Conservation (phyloP, 257 asterid species). For the Nicotiana noctiflora region DNA sequence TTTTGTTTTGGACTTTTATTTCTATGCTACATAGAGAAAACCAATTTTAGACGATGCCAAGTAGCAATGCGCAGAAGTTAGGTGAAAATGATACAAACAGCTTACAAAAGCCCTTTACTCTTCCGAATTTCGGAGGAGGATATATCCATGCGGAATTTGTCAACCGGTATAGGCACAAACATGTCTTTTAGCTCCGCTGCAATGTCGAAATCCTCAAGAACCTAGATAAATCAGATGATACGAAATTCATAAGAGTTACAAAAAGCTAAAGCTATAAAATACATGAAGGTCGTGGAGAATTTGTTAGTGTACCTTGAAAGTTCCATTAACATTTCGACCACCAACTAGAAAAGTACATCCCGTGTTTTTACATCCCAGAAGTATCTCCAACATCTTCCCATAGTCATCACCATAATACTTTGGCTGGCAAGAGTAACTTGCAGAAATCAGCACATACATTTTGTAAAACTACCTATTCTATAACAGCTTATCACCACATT, state of each 20-base stretch:
- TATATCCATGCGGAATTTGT: constrained; percentile 68
- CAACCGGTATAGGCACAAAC: constrained; percentile 71
- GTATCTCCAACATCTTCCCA: constrained; percentile 64
- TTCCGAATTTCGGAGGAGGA: constrained; percentile 83
- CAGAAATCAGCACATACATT: neutral
- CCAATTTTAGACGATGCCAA: neutral
- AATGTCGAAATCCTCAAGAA: constrained; percentile 72
- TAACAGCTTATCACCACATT: neutral
- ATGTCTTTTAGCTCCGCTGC: constrained; percentile 66
- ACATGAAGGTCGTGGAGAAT: neutral
- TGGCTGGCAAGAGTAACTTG: constrained; percentile 45
- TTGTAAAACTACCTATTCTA: neutral
- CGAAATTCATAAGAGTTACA: neutral
- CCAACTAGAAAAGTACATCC: constrained; percentile 88
- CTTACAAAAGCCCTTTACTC: constrained; percentile 24
- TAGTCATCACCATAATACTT: constrained; percentile 70
- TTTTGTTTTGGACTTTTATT: neutral
- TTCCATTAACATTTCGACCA: constrained; percentile 66
- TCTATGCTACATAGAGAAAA: neutral
- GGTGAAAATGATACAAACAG: neutral
- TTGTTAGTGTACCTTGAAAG: constrained; percentile 49
- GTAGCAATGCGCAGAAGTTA: neutral
- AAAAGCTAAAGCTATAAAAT: neutral
- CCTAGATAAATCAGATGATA: constrained; percentile 33
- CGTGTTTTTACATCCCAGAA: constrained; percentile 66